These are phyloP conservation scores for Gonapodya prolifera DNA, from an alignment of 192 early-diverging fungal species.

Conservation along the genomic window DNA sequence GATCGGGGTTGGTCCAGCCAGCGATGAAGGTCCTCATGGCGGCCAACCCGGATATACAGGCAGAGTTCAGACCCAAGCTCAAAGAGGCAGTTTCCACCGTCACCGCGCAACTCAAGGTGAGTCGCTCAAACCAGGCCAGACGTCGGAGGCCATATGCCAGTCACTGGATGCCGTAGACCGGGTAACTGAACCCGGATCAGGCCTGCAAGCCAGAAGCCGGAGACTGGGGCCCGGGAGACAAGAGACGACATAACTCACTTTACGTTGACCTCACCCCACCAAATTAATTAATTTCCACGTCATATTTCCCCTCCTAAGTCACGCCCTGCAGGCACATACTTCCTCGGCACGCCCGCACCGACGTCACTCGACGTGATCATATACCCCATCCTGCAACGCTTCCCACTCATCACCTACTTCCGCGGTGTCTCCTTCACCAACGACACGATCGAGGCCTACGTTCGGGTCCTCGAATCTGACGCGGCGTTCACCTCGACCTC, in stretches of 20 bases:
- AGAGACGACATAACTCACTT: too few relatives aligned
- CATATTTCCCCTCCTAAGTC: too few relatives aligned
- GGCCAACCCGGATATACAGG: conserved; percentile 9
- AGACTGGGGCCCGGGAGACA: too few relatives aligned
- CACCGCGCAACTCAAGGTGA: not conserved
- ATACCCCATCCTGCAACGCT: conserved; percentile 11
- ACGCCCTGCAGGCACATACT: too few relatives aligned
- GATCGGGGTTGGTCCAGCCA: not conserved
- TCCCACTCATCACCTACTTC: conserved; percentile 11
- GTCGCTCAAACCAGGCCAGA: not conserved
- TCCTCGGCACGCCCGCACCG: conserved; percentile 1
- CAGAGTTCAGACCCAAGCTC: conserved; percentile 10
- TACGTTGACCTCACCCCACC: too few relatives aligned
- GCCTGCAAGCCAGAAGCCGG: too few relatives aligned
- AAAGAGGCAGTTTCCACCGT: conserved; percentile 6
- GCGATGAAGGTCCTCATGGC: conserved; percentile 8
- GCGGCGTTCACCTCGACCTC: too few relatives aligned
- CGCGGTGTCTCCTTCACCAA: conserved; percentile 1
- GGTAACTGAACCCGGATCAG: too few relatives aligned
- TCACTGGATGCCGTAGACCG: too few relatives aligned
- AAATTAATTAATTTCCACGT: too few relatives aligned
- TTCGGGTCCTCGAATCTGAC: too few relatives aligned
- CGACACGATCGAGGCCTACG: not conserved
- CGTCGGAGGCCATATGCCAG: too few relatives aligned
- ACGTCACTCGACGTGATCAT: conserved; percentile 9